Conservation (phyloP, 2,329 filamentous ascomycete genomes). For the Microsporum ferrugineum region DNA sequence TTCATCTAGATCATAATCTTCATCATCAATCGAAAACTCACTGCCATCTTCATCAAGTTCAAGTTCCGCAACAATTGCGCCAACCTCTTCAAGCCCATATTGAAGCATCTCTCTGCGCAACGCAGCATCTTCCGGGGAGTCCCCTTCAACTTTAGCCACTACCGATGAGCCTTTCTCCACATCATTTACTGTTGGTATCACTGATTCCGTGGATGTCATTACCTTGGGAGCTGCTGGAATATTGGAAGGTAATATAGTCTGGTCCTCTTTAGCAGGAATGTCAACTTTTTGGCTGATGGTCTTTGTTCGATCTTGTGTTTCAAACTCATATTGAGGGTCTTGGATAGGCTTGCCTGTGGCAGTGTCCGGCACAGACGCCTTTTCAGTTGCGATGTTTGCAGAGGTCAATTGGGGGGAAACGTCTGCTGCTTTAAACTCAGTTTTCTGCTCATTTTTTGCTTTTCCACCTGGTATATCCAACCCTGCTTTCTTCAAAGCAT, state of each 20-base stretch:
- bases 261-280: neutral
- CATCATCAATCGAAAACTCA: conserved; percentile 42
- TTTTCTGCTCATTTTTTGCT: conserved; percentile 8
- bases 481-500: conserved; percentile 67
- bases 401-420: neutral
- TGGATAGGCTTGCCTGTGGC: no score
- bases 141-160: conserved; percentile 60
- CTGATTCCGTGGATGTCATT: neutral
- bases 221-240: conserved; percentile 4
- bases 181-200: neutral
- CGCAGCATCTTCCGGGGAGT: conserved; percentile 61
- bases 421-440: conserved; percentile 3
- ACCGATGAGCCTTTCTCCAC: conserved; percentile 27
- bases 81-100: conserved; percentile 79
- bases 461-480: conserved; percentile 36
- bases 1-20: conserved; percentile 43
- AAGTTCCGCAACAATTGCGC: conserved; percentile 83
- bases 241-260: neutral
- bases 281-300: neutral
- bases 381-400: neutral
- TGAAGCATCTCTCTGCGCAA: conserved; percentile 79
- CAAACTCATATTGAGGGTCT: neutral
- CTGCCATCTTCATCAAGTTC: conserved; percentile 59
- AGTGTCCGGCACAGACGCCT: neutral
- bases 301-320: neutral